Percentiles rank a stretch among this genome's conserved stretches.
phyloP scores from a whole-genome alignment of 352 stramenopile species.

The Phytophthora tentaculata region DNA sequence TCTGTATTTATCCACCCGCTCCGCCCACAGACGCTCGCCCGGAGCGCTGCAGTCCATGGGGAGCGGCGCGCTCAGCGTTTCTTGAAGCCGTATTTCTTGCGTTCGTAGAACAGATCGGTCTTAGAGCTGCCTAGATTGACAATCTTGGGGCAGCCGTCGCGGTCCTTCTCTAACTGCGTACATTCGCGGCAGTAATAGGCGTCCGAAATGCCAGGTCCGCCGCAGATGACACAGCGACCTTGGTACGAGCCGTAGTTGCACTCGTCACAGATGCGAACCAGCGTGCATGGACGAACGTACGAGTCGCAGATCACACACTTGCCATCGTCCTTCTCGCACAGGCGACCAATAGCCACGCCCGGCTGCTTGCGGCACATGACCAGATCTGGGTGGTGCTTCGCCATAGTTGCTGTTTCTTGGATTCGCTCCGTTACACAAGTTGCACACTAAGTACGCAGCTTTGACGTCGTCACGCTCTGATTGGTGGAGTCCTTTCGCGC shows the following conservation, averaged over 20 bases:
- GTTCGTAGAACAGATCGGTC: constrained; percentile 99
- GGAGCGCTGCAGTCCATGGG: constrained; percentile 6
- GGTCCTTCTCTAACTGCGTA: constrained; percentile 95
- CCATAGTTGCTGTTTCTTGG: constrained; percentile 75
- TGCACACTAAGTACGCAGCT: not conserved
- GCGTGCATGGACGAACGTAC: constrained; percentile 97
- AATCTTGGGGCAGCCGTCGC: constrained; percentile 99
- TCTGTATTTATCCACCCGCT: constrained; percentile 31
- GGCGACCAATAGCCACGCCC: constrained; percentile 95
- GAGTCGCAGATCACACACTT: constrained; percentile 99
- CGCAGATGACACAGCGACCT: constrained; percentile 98
- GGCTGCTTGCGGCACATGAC: constrained; percentile 99
- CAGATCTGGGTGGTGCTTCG: constrained; percentile 99
- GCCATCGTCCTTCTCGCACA: constrained; percentile 99
- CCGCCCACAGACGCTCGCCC: constrained; percentile 21
- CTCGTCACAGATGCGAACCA: constrained; percentile 99
- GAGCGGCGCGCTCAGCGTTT: constrained; percentile 69
- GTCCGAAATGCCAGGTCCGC: constrained; percentile 97
- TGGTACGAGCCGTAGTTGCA: constrained; percentile 99
- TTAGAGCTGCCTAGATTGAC: constrained; percentile 97
- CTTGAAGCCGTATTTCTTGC: constrained; percentile 98
- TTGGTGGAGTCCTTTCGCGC: constrained; percentile 25
- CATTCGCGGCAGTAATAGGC: constrained; percentile 99
- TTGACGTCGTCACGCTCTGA: not conserved
- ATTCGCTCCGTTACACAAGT: constrained; percentile 2